Evolutionary conservation across 2,329 filamentous ascomycete genomes (phyloP).

Genomic region (Claviceps humidiphila): DNA sequence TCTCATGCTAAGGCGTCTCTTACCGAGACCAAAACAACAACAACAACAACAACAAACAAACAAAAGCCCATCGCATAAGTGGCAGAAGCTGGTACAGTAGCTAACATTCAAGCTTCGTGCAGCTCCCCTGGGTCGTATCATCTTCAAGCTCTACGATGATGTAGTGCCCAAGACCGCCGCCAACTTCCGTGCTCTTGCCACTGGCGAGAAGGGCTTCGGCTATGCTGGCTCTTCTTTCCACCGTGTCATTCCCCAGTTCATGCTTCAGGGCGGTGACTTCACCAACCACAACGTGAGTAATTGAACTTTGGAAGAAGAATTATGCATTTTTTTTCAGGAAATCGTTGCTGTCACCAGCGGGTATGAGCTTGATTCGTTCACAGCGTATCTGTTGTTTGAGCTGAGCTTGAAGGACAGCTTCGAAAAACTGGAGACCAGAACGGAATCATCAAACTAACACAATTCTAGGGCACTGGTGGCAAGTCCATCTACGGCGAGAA

Average conservation of each 20-base stretch:
- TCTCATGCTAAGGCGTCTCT: too few relatives aligned
- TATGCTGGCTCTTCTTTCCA: constrained; percentile 80
- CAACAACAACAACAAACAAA: not conserved
- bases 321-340: too few relatives aligned
- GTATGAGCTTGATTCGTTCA: too few relatives aligned
- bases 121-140: constrained; percentile 51
- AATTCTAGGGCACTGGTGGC: constrained; percentile 10
- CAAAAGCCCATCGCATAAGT: not conserved
- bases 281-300: constrained; percentile 67
- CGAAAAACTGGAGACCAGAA: too few relatives aligned
- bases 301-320: too few relatives aligned
- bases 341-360: too few relatives aligned
- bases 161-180: constrained; percentile 75
- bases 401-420: too few relatives aligned
- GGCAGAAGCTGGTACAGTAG: not conserved
- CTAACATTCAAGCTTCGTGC: not conserved
- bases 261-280: constrained; percentile 95
- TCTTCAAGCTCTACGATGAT: constrained; percentile 77
- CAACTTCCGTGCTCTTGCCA: constrained; percentile 81
- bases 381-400: too few relatives aligned
- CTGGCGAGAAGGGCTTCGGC: constrained; percentile 65
- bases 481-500: constrained; percentile 12
- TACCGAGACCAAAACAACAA: too few relatives aligned
- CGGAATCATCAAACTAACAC: too few relatives aligned
- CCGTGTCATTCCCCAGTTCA: constrained; percentile 85